These are phyloP conservation scores for Volvox africanus DNA, from an alignment of 139 green algal species.

Conservation along the genomic window DNA sequence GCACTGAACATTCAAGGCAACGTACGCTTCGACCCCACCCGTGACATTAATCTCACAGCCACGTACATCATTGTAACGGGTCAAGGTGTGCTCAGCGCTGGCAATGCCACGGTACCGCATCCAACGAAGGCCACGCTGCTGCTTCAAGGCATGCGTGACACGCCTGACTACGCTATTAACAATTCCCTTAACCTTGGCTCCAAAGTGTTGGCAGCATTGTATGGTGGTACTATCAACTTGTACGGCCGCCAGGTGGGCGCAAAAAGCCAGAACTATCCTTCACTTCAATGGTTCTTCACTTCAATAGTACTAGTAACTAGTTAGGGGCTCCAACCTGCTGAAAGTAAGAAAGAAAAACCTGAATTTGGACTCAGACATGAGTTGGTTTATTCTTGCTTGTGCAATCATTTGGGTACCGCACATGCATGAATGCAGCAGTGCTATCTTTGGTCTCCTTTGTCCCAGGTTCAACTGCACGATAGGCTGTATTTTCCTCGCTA, in stretches of 20 bases:
- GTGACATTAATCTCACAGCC: conserved; percentile 34
- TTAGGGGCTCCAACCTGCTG: too few relatives aligned
- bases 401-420: too few relatives aligned
- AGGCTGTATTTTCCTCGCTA: too few relatives aligned
- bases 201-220: conserved; percentile 49
- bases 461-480: too few relatives aligned
- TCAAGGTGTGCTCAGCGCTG: conserved; percentile 25
- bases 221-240: conserved; percentile 57
- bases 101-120: conserved; percentile 10
- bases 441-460: too few relatives aligned
- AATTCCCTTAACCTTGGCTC: conserved; percentile 43
- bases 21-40: conserved; percentile 31
- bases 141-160: conserved; percentile 25
- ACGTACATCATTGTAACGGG: conserved; percentile 45
- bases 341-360: too few relatives aligned
- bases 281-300: too few relatives aligned
- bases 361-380: too few relatives aligned
- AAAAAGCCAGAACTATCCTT: too few relatives aligned
- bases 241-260: conserved; percentile 52
- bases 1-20: conserved; percentile 49
- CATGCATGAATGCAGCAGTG: too few relatives aligned
- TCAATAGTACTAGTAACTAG: too few relatives aligned
- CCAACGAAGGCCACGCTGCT: not conserved
- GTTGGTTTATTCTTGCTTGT: too few relatives aligned
- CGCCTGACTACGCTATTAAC: conserved; percentile 39